These are phyloP conservation scores for Penicillium freii DNA, from an alignment of 2,329 filamentous ascomycete genomes.

Conservation along the genomic window DNA sequence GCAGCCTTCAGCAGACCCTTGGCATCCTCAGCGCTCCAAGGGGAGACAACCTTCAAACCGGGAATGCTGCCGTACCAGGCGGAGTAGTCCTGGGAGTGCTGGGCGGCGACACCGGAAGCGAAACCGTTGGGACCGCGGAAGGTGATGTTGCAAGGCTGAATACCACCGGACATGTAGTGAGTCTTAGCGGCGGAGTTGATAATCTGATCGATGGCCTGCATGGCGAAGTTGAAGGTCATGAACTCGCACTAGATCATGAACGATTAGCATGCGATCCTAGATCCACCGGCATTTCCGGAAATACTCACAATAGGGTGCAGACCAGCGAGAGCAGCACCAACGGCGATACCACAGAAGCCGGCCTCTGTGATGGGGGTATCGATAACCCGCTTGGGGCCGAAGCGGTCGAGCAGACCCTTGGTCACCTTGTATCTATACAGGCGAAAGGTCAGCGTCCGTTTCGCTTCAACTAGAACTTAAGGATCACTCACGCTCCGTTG, in stretches of 20 bases:
- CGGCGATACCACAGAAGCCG: conserved; percentile 88
- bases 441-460: conserved; percentile 37
- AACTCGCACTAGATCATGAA: conserved; percentile 74
- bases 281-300: neutral
- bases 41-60: conserved; percentile 92
- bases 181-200: conserved; percentile 99
- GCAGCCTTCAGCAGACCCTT: conserved; percentile 97
- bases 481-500: conserved; percentile 74
- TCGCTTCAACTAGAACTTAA: neutral
- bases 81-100: conserved; percentile 98
- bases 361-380: conserved; percentile 98
- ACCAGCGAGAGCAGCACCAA: conserved; percentile 91
- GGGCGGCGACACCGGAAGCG: conserved; percentile 88
- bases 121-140: conserved; percentile 99
- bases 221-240: conserved; percentile 99
- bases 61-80: conserved; percentile 99
- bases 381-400: conserved; percentile 95
- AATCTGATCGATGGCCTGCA: conserved; percentile 99
- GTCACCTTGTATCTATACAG: conserved; percentile 85
- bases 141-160: conserved; percentile 99
- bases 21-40: conserved; percentile 96
- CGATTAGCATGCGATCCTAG: conserved; percentile 3
- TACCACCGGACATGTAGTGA: conserved; percentile 99
- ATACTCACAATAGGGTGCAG: conserved; percentile 83
- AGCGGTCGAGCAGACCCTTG: conserved; percentile 93